Percentiles rank a stretch among this genome's conserved stretches.
These are phyloP conservation scores for Calonectria pseudoreteaudii DNA, from an alignment of 2,329 filamentous ascomycete species.

Conservation along the genomic window DNA sequence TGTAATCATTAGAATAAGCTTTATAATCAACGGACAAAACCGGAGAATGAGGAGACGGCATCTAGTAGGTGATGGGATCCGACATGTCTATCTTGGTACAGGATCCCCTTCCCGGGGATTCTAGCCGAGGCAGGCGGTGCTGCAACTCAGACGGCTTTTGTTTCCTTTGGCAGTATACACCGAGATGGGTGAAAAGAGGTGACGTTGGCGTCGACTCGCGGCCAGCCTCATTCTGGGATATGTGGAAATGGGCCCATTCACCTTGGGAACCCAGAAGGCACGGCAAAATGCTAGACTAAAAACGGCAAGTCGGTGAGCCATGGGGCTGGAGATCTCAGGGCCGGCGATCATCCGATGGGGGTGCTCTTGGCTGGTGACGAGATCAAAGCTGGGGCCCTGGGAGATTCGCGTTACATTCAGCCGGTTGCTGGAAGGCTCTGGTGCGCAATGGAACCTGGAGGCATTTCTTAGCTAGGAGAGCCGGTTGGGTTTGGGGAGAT, in stretches of 20 bases:
- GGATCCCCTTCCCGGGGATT: constrained; percentile 7
- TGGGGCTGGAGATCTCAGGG: constrained; percentile 40
- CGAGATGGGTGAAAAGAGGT: constrained; percentile 17
- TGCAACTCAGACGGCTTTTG: background rate
- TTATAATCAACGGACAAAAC: constrained; percentile 15
- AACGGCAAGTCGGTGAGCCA: constrained; percentile 38
- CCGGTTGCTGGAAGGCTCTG: background rate
- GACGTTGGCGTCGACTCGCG: constrained; percentile 27
- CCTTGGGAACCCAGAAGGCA: constrained; percentile 28
- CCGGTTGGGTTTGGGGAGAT: background rate
- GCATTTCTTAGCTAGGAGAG: background rate
- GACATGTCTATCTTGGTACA: background rate
- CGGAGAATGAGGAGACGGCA: background rate
- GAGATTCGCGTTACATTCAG: constrained; percentile 30
- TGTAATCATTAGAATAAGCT: constrained; percentile 11
- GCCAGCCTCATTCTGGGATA: constrained; percentile 41
- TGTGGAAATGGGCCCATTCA: constrained; percentile 42
- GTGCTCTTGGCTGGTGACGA: constrained; percentile 20
- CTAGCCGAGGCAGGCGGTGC: background rate
- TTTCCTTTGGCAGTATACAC: background rate
- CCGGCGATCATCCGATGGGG: constrained; percentile 36
- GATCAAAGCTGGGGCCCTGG: constrained; percentile 17
- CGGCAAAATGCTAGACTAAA: constrained; percentile 36
- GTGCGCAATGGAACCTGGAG: constrained; percentile 10
- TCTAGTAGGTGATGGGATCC: constrained; percentile 2